Evolutionary conservation across 257 asterid genomes (phyloP).

Genomic region (Lantana camara): DNA sequence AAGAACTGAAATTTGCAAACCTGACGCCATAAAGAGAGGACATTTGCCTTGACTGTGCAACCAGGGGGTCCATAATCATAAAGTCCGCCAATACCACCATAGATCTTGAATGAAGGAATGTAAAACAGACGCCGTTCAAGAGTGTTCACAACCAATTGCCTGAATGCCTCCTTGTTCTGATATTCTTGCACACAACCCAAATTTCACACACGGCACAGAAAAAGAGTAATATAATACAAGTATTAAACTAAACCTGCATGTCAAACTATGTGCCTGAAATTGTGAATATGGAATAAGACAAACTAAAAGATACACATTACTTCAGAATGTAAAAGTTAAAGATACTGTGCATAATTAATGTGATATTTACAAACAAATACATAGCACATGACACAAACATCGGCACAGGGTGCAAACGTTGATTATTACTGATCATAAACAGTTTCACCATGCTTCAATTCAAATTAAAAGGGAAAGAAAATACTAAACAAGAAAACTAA

Average conservation of each 20-base stretch:
- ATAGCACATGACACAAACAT: background rate
- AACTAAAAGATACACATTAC: no score
- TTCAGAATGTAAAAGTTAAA: no score
- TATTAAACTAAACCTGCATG: no score
- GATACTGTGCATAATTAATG: background rate
- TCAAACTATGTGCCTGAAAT: no score
- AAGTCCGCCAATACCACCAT: conserved; percentile 80
- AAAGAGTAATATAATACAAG: no score
- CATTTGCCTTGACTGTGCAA: conserved; percentile 74
- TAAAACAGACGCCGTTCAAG: conserved; percentile 76
- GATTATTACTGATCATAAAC: no score
- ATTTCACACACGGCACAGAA: no score
- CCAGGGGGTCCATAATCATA: conserved; percentile 93
- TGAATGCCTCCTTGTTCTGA: conserved; percentile 56
- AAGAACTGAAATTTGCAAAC: conserved; percentile 29
- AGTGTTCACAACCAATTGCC: conserved; percentile 68
- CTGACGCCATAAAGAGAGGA: conserved; percentile 90
- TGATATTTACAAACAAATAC: background rate
- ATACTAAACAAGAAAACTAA: no score
- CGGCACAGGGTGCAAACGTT: no score
- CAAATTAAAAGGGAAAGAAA: no score
- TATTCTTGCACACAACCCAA: conserved; percentile 29
- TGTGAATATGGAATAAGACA: no score
- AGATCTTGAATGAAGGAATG: conserved; percentile 76
- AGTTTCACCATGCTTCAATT: no score